A percentile compares a stretch with the other conserved stretches of the same genome.
These are phyloP conservation scores for Yarrowia porcina DNA, from an alignment of 805 yeast species.

Conservation along the genomic window DNA sequence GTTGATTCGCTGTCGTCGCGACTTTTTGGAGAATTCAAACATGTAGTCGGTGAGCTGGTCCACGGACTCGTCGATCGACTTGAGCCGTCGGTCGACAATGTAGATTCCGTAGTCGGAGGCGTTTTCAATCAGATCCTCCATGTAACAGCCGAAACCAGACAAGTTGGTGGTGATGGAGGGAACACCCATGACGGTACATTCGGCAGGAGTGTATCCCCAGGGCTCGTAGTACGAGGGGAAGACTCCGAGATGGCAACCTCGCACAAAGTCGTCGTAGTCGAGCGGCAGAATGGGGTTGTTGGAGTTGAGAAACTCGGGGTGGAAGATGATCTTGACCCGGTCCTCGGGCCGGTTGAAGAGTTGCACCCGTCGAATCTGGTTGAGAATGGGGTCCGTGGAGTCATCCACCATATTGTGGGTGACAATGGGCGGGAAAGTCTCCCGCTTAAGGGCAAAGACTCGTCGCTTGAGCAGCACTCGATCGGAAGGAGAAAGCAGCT, in stretches of 20 bases:
- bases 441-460: slow-evolving; percentile 87
- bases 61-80: slow-evolving; percentile 88
- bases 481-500: slow-evolving; percentile 80
- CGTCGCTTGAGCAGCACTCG: slow-evolving; percentile 85
- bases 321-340: slow-evolving; percentile 92
- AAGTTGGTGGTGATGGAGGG: slow-evolving; percentile 95
- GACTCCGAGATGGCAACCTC: slow-evolving; percentile 97
- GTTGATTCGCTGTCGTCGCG: slow-evolving; percentile 95
- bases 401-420: slow-evolving; percentile 97
- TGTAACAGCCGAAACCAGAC: slow-evolving; percentile 96
- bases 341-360: slow-evolving; percentile 86
- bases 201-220: slow-evolving; percentile 99
- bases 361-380: slow-evolving; percentile 87
- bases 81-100: slow-evolving; percentile 90
- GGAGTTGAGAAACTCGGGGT: slow-evolving; percentile 93
- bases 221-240: slow-evolving; percentile 99
- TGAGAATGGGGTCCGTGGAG: slow-evolving; percentile 82
- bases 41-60: slow-evolving; percentile 84
- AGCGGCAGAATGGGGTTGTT: slow-evolving; percentile 89
- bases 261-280: slow-evolving; percentile 95
- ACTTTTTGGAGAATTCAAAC: slow-evolving; percentile 83
- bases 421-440: slow-evolving; percentile 87
- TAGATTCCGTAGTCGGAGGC: slow-evolving; percentile 95
- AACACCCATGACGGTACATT: slow-evolving; percentile 98
- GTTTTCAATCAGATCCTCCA: slow-evolving; percentile 95